phyloP scores from a whole-genome alignment of 164 flowering plant genomes.

The Liquidambar formosana region DNA sequence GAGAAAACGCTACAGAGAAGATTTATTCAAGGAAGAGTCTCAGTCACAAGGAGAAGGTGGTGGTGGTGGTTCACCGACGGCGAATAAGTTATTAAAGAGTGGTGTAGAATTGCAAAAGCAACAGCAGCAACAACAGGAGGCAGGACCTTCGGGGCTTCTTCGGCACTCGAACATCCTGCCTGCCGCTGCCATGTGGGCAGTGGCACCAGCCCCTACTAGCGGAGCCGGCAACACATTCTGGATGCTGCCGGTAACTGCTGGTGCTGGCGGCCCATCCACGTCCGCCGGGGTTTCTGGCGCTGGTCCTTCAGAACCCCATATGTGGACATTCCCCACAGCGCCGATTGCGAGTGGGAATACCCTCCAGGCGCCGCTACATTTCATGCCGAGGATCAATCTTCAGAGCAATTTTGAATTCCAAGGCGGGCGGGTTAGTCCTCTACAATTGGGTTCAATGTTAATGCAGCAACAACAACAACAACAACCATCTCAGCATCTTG shows the following conservation, averaged over 20 bases:
- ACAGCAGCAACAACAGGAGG: slow-evolving; percentile 12
- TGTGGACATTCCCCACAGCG: slow-evolving; percentile 65
- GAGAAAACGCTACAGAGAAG: slow-evolving; percentile 70
- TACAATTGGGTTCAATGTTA: slow-evolving; percentile 65
- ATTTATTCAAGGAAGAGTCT: slow-evolving; percentile 69
- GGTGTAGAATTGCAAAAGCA: slow-evolving; percentile 6
- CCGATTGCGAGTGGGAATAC: slow-evolving; percentile 28
- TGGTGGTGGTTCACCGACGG: slow-evolving; percentile 18
- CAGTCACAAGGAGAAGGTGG: slow-evolving; percentile 12
- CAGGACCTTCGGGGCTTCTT: slow-evolving; percentile 20
- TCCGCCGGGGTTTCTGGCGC: slow-evolving; percentile 19
- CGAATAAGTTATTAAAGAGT: slow-evolving; percentile 15
- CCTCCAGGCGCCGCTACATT: slow-evolving; percentile 56
- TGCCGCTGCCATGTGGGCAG: slow-evolving; percentile 71
- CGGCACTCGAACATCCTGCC: slow-evolving; percentile 43
- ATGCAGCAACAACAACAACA: slow-evolving; percentile 44
- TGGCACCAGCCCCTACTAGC: slow-evolving; percentile 50
- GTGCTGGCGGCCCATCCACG: slow-evolving; percentile 22
- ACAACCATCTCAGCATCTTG: slow-evolving; percentile 51
- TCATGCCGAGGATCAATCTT: slow-evolving; percentile 62
- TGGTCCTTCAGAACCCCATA: slow-evolving; percentile 38
- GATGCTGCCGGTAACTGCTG: slow-evolving; percentile 64
- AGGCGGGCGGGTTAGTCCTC: slow-evolving; percentile 29
- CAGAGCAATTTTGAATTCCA: slow-evolving; percentile 49
- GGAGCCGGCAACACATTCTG: slow-evolving; percentile 55